Evolutionary conservation across 306 rosid genomes (phyloP).

Genomic region (Corylus avellana): DNA sequence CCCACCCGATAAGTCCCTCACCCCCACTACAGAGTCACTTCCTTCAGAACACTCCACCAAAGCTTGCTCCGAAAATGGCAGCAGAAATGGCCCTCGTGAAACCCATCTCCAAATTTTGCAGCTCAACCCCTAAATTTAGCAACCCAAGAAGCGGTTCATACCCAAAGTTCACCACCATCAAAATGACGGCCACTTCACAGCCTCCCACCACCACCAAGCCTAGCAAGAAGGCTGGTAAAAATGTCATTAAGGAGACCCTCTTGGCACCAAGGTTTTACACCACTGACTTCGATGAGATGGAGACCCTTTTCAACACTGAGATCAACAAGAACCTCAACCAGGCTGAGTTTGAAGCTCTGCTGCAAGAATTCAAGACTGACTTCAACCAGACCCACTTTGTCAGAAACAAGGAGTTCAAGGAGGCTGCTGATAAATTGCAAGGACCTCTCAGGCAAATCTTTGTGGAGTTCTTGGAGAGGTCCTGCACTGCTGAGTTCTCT

Average conservation of each 20-base stretch:
- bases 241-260: conserved; percentile 79
- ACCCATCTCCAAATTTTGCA: conserved; percentile 73
- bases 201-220: conserved; percentile 44
- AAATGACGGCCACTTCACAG: conserved; percentile 58
- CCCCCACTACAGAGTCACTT: conserved; percentile 10
- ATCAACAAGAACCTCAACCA: conserved; percentile 86
- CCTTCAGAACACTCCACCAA: not conserved
- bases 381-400: conserved; percentile 97
- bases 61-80: conserved; percentile 47
- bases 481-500: conserved; percentile 98
- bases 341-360: conserved; percentile 81
- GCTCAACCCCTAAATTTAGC: conserved; percentile 42
- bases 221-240: conserved; percentile 53
- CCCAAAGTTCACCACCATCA: conserved; percentile 41
- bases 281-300: conserved; percentile 97
- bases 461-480: conserved; percentile 97
- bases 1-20: not conserved
- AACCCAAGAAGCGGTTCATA: conserved; percentile 39
- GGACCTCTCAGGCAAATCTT: conserved; percentile 90
- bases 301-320: conserved; percentile 94
- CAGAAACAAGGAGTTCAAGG: conserved; percentile 96
- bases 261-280: conserved; percentile 95
- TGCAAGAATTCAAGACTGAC: conserved; percentile 98
- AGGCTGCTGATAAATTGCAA: conserved; percentile 86
- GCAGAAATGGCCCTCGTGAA: conserved; percentile 87